Evolutionary conservation across 2,329 filamentous ascomycete genomes (phyloP).

Genomic region (Xylaria sp.): DNA sequence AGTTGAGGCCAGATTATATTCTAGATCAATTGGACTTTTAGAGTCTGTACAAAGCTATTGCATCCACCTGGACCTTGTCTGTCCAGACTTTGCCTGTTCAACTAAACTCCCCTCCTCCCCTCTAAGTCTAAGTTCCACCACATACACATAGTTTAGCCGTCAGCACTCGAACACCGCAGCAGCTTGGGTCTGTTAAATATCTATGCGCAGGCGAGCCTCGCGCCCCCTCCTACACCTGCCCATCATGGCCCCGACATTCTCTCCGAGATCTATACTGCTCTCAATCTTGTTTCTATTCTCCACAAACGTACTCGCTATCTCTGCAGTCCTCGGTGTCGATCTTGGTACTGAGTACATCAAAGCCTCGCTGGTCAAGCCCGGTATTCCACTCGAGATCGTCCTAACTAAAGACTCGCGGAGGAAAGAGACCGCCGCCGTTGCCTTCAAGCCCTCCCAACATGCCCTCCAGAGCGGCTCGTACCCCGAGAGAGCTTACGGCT

Average conservation of each 20-base stretch:
- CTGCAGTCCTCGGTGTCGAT: constrained; percentile 91
- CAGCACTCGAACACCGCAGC: constrained; percentile 4
- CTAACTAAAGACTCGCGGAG: constrained; percentile 97
- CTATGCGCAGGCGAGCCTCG: constrained; percentile 44
- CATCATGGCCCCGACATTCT: constrained; percentile 55
- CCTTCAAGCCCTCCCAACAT: constrained; percentile 86
- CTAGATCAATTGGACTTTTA: constrained; percentile 18
- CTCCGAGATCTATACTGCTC: constrained; percentile 53
- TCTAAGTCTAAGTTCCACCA: not conserved
- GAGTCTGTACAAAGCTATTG: constrained; percentile 26
- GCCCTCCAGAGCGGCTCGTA: constrained; percentile 73
- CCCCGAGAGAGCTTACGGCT: constrained; percentile 91
- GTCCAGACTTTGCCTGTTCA: not conserved
- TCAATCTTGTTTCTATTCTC: constrained; percentile 57
- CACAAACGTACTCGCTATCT: constrained; percentile 62
- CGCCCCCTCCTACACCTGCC: constrained; percentile 44
- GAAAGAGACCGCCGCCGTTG: constrained; percentile 91
- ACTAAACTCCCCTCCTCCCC: not conserved
- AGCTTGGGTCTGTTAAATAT: constrained; percentile 18
- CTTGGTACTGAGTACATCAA: constrained; percentile 98
- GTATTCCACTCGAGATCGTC: constrained; percentile 96
- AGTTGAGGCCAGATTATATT: constrained; percentile 41
- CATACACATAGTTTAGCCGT: constrained; percentile 13
- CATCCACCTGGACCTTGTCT: not conserved
- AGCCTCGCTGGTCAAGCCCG: constrained; percentile 93